Evolutionary conservation across 192 early-diverging fungal species (phyloP), one percentile per base, ranked within the genome.

Genomic region (Rhizophagus clarus): DNA sequence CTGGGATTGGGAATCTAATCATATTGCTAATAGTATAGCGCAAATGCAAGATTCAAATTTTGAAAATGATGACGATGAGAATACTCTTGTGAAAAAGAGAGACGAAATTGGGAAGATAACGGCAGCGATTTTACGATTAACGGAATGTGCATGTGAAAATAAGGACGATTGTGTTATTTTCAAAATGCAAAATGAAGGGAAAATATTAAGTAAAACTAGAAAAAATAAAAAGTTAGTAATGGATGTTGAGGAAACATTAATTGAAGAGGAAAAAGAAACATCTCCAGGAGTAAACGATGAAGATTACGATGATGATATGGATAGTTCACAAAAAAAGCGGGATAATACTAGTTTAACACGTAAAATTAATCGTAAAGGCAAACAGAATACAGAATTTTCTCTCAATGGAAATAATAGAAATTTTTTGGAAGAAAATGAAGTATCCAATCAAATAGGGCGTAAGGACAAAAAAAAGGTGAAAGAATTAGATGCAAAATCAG

Each of bases 1-100:
- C 15, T 94, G 93, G 93, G 82, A 88, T n/a, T 94, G 92, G 92
- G 89, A 92, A 61, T 66, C 70, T 15, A 86, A 87, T 10, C 88
- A 89, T 77, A 63, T 77, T 31, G 83, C 84, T 4, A 79, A 85
- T 49, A 81, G 82, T 66, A 66, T 84, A 4, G 81, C 82, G 49
- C 75, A 76, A 29, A 34, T 83, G 61, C 75, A 76, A 29, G 62
- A 82, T 29, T 69, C 62, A 20, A 31, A 61, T 26, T 79, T 81
- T 73, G 82, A 83, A 51, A 72, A 81, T n/a, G 82, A 81, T 62
- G 77, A 81, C 24, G 37, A 66, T 15, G 74, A 40, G 40, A 42
- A 63, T 0, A 68, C 45, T 26, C 68, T 62, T 60, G 76, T 68
- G n/a, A 83, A 73, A 29, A 77, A 49, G 45, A 78, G 56, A 49